Evolutionary conservation across 176 grass and related monocot species (phyloP).

Genomic region (Aegilops tauschii): DNA sequence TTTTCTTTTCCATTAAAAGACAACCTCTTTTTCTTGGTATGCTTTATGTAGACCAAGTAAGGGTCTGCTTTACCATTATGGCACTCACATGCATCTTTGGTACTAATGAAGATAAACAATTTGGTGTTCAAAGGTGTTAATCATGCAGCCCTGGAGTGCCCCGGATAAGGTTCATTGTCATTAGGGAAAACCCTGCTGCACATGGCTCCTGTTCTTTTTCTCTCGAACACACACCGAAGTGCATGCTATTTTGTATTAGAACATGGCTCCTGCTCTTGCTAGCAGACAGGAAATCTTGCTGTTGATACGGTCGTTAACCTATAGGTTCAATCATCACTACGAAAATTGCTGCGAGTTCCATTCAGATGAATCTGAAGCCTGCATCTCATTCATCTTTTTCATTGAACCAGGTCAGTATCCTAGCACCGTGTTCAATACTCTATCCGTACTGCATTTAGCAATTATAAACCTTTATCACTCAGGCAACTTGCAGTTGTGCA

Average conservation of each 20-base stretch:
- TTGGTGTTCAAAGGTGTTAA: conserved; percentile 48
- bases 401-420: conserved; percentile 24
- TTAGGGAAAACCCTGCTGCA: conserved; percentile 29
- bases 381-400: conserved; percentile 5
- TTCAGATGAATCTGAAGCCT: conserved; percentile 56
- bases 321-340: conserved; percentile 41
- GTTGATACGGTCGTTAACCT: conserved; percentile 44
- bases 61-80: conserved; percentile 53
- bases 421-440: conserved; percentile 24
- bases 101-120: conserved; percentile 31
- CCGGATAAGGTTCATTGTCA: conserved; percentile 49
- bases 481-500: conserved; percentile 21
- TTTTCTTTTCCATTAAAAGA: conserved; percentile 31
- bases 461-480: conserved; percentile 10
- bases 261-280: conserved; percentile 28
- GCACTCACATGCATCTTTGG: conserved; percentile 43
- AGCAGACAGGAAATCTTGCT: conserved; percentile 64
- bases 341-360: conserved; percentile 27
- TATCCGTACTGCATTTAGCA: background rate
- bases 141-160: conserved; percentile 39
- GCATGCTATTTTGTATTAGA: background rate
- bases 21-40: conserved; percentile 33
- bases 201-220: conserved; percentile 53
- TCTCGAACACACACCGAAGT: background rate
- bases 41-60: conserved; percentile 34